Evolutionary conservation across 1,139 yeast genomes (phyloP), one percentile per base, ranked within the genome.

Genomic region (Meyerozyma athensensis): DNA sequence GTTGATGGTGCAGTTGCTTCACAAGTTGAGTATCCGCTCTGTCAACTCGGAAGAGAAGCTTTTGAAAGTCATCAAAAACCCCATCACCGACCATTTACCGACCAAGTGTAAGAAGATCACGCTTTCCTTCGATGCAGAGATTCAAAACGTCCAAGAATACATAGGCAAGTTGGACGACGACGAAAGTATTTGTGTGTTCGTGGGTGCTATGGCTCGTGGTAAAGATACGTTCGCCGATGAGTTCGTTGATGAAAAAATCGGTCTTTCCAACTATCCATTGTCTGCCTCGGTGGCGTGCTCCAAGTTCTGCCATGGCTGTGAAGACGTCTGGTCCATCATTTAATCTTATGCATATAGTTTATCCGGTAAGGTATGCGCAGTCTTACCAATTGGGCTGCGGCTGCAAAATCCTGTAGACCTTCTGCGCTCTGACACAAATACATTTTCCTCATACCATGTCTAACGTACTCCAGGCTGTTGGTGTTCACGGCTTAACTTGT

Each of bases 121-220:
- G 1, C 74, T 92, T 47, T 86, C 96, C n/a, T 87, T 86, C 50
- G 98, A 92, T 56, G 95, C 97, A 10, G 82, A 86, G 45, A 85
- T 92, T 35, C 77, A 77, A 50, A 75, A 89, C 52, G 96, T 89
- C 9, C 95, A 89, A 61, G 96, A 89, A 56, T 90, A 86, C 59
- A 92, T 90, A 33, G 65, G 68, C 30, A 83, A 83, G 39, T 69
- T 92, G 50, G 96, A 80, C 49, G 81, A 79, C 3, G 95, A 87
- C 56, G 96, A 92, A 64, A 86, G 96, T 58, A 82, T 92, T 51
- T 92, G 98, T 72, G 97, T 92, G 20, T 92, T 92, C 61, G 97
- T 92, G 35, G 98, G 98, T 57, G 96, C 98, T 37, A 92, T 92
- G 97, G 98, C 98, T 19, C 81, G 97, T 63, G 98, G 98, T 56